phyloP scores from a whole-genome alignment of 192 early-diverging fungal genomes.

The Pilaira anomala region DNA sequence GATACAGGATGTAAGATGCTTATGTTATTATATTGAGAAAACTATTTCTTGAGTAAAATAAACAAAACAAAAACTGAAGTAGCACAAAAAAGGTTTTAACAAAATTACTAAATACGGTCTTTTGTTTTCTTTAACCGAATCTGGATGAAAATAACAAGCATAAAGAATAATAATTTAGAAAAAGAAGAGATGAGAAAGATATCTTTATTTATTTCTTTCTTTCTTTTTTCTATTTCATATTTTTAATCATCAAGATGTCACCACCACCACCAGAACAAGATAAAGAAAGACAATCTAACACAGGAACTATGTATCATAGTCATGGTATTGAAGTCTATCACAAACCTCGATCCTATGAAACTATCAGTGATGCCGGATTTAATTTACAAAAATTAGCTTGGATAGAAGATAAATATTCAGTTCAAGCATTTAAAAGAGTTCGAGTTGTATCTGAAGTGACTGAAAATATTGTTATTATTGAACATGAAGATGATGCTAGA shows the following conservation, averaged over 20 bases:
- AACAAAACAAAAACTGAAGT: no score
- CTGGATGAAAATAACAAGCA: background rate
- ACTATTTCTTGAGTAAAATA: no score
- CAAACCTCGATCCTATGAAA: background rate
- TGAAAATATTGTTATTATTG: background rate
- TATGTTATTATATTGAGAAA: no score
- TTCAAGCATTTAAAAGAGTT: background rate
- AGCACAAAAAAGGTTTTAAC: no score
- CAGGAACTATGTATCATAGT: constrained; percentile 28
- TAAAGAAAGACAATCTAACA: background rate
- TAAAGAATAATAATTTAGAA: background rate
- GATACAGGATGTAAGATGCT: no score
- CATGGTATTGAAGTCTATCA: constrained; percentile 31
- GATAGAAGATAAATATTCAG: background rate
- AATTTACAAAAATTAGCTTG: constrained; percentile 15
- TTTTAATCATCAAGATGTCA: background rate
- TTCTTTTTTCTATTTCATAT: background rate
- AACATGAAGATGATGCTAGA: constrained; percentile 3
- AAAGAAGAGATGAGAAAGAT: no score
- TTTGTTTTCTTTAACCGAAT: background rate
- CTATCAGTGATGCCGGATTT: constrained; percentile 5
- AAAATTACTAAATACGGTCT: background rate
- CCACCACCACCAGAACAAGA: constrained; percentile 11
- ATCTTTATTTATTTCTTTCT: background rate
- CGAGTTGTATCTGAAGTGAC: background rate